Evolutionary conservation across 805 yeast genomes (phyloP).

Genomic region (Jamesozyma lodderae): DNA sequence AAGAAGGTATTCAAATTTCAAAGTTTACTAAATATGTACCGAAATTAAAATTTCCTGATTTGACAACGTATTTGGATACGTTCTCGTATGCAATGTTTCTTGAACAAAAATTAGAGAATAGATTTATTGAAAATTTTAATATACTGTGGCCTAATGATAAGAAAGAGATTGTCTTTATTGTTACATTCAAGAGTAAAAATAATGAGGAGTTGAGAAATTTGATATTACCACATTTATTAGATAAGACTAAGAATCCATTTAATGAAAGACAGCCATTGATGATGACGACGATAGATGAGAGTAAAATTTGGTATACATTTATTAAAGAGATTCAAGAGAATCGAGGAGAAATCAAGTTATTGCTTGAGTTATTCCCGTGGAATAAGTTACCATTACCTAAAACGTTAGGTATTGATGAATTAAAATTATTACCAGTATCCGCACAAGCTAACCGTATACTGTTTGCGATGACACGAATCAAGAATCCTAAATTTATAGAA

Average conservation of each 20-base stretch:
- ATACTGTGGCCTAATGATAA: conserved; percentile 46
- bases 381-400: conserved; percentile 43
- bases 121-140: conserved; percentile 39
- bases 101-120: conserved; percentile 47
- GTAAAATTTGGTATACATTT: conserved; percentile 52
- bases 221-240: conserved; percentile 43
- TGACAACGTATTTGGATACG: conserved; percentile 46
- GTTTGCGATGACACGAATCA: conserved; percentile 54
- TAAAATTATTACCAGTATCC: conserved; percentile 49
- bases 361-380: conserved; percentile 51
- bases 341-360: conserved; percentile 30
- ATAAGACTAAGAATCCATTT: conserved; percentile 52
- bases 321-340: conserved; percentile 36
- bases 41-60: conserved; percentile 38
- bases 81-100: conserved; percentile 53
- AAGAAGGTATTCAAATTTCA: conserved; percentile 29
- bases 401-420: conserved; percentile 27
- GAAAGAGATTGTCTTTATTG: conserved; percentile 30
- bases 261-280: conserved; percentile 49
- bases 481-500: conserved; percentile 41
- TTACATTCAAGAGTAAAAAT: conserved; percentile 14
- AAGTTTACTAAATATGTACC: conserved; percentile 34
- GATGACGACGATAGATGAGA: conserved; percentile 39
- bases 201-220: conserved; percentile 38
- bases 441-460: conserved; percentile 55